Conservation (phyloP, 805 yeast species). For the Monosporozyma siamensis region DNA sequence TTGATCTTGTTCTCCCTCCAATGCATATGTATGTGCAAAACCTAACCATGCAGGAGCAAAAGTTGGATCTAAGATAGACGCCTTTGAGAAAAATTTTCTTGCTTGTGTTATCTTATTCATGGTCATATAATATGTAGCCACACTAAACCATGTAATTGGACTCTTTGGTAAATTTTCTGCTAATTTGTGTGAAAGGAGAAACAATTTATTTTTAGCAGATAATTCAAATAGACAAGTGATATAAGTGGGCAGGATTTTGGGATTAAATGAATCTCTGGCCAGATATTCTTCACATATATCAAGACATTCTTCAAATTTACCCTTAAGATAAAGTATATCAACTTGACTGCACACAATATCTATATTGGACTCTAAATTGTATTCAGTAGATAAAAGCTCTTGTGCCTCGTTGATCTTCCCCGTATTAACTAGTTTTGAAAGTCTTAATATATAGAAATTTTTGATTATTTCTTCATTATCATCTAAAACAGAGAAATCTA, state of each 20-base stretch:
- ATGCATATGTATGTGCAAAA: slow-evolving; percentile 94
- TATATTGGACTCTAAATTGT: slow-evolving; percentile 54
- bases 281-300: slow-evolving; percentile 56
- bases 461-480: slow-evolving; percentile 76
- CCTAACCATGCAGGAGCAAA: slow-evolving; percentile 97
- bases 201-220: slow-evolving; percentile 73
- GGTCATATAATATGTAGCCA: slow-evolving; percentile 80
- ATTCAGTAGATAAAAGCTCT: slow-evolving; percentile 56
- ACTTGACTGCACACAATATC: slow-evolving; percentile 65
- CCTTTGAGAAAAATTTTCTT: slow-evolving; percentile 76
- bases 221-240: slow-evolving; percentile 78
- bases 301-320: slow-evolving; percentile 70
- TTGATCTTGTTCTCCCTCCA: slow-evolving; percentile 98
- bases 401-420: slow-evolving; percentile 57
- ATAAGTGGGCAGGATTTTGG: slow-evolving; percentile 65
- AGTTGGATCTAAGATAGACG: slow-evolving; percentile 79
- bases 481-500: slow-evolving; percentile 51
- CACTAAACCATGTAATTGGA: slow-evolving; percentile 84
- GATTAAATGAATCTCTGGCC: slow-evolving; percentile 58
- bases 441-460: slow-evolving; percentile 61
- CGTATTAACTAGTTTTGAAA: slow-evolving; percentile 63
- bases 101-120: slow-evolving; percentile 71
- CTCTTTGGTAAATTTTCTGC: slow-evolving; percentile 77
- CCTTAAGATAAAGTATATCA: slow-evolving; percentile 61
- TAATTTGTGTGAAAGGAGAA: slow-evolving; percentile 69